Percentiles rank a stretch among this genome's conserved stretches.
phyloP scores from a whole-genome alignment of 2,329 filamentous ascomycete species.

The Microcera coccophila region DNA sequence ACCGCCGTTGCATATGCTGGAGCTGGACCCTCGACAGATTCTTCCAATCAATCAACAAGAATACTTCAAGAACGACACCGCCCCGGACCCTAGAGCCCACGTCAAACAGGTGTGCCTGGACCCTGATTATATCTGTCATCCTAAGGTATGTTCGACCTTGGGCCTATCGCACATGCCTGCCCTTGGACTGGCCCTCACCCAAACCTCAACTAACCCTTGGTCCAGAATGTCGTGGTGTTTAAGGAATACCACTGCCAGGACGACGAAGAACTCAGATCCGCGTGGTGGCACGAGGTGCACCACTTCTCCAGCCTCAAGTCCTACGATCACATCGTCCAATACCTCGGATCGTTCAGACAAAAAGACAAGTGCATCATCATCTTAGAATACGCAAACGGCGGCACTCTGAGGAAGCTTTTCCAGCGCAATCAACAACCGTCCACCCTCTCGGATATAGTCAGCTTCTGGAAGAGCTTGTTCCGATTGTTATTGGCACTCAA shows the following conservation, averaged over 20 bases:
- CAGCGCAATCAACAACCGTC: not conserved
- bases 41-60: conserved; percentile 8
- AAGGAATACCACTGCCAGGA: conserved; percentile 9
- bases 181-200: not conserved
- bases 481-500: conserved; percentile 2
- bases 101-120: not conserved
- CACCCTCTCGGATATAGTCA: not conserved
- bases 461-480: conserved; percentile 8
- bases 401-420: conserved; percentile 7
- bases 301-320: conserved; percentile 5
- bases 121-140: not conserved
- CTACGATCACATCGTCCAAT: conserved; percentile 7
- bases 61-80: not conserved
- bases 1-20: not conserved
- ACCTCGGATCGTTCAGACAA: conserved; percentile 14
- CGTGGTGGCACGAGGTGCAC: conserved; percentile 8
- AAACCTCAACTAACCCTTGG: no score
- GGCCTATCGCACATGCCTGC: no score
- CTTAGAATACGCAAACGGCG: conserved; percentile 7
- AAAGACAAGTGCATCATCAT: conserved; percentile 6
- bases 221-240: conserved; percentile 8
- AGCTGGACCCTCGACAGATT: conserved; percentile 3
- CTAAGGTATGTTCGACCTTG: not conserved
- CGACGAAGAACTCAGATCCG: not conserved
- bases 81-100: not conserved